phyloP scores from a whole-genome alignment of 306 rosid genomes.

The Vachellia collinsii region DNA sequence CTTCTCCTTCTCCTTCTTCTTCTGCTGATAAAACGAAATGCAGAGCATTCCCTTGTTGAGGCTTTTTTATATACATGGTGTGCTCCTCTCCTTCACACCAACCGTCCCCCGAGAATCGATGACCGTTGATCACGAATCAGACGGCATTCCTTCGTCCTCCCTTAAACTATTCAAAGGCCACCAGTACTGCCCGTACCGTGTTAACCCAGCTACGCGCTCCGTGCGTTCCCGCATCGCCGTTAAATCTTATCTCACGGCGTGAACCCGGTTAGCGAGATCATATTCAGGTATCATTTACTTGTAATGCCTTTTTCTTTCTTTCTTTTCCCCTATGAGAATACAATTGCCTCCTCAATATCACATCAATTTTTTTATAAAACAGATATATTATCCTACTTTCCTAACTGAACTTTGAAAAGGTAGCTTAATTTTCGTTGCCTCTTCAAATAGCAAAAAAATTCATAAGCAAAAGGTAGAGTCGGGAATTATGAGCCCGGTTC shows the following conservation, averaged over 20 bases:
- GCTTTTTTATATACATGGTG: slow-evolving; percentile 50
- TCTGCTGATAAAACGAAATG: slow-evolving; percentile 59
- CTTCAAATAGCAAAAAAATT: background rate
- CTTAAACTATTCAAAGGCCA: slow-evolving; percentile 41
- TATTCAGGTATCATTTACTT: background rate
- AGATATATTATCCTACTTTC: background rate
- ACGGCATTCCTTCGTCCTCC: slow-evolving; percentile 39
- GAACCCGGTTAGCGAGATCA: slow-evolving; percentile 44
- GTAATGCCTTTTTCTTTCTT: background rate
- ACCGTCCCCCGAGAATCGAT: slow-evolving; percentile 43
- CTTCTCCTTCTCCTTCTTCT: slow-evolving; percentile 28
- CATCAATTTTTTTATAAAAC: background rate
- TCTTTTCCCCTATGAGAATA: background rate
- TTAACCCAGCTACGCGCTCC: slow-evolving; percentile 48
- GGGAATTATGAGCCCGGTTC: no score
- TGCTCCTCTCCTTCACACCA: slow-evolving; percentile 49
- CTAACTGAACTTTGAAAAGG: background rate
- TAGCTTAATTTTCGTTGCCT: background rate
- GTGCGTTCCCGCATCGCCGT: background rate
- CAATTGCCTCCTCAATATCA: background rate
- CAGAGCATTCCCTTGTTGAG: slow-evolving; percentile 48
- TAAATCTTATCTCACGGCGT: slow-evolving; percentile 37
- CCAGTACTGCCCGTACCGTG: slow-evolving; percentile 31
- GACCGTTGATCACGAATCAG: slow-evolving; percentile 52
- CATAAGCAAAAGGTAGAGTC: no score